phyloP scores from a whole-genome alignment of 2,329 filamentous ascomycete species.

The Rugonectria rugulosa region DNA sequence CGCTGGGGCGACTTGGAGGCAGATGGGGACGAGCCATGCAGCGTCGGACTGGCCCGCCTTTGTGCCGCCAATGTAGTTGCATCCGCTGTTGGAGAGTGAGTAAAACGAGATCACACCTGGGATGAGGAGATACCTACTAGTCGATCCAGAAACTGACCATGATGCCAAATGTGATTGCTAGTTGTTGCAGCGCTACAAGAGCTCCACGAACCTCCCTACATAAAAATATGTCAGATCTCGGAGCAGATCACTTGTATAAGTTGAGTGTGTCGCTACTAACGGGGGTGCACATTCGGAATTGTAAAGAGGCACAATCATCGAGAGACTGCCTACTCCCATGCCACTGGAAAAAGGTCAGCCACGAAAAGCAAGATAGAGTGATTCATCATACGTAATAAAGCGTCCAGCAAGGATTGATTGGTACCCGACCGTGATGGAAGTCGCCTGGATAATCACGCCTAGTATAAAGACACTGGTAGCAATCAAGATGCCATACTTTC shows the following conservation, averaged over 20 bases:
- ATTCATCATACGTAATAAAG: conserved; percentile 65
- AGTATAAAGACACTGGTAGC: conserved; percentile 72
- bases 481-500: conserved; percentile 74
- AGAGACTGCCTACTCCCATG: conserved; percentile 73
- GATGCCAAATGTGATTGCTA: conserved; percentile 68
- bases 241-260: no score
- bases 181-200: conserved; percentile 57
- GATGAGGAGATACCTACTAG: conserved; percentile 47
- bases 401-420: conserved; percentile 73
- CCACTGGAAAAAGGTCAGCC: conserved; percentile 46
- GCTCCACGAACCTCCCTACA: conserved; percentile 50
- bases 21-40: conserved; percentile 78
- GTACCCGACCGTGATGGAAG: conserved; percentile 62
- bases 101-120: neutral
- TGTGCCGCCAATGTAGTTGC: conserved; percentile 70
- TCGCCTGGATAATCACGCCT: conserved; percentile 73
- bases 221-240: no score
- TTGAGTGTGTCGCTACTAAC: conserved; percentile 24
- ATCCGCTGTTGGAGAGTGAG: conserved; percentile 50
- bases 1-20: conserved; percentile 74
- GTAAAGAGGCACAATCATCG: conserved; percentile 70
- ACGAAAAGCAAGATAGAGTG: neutral
- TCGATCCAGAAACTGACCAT: conserved; percentile 72
- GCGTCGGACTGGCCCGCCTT: conserved; percentile 63
- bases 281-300: conserved; percentile 56